A percentile compares a stretch with the other conserved stretches of the same genome.
phyloP scores from a whole-genome alignment of 129 eudicot species.

The Daucus carota region DNA sequence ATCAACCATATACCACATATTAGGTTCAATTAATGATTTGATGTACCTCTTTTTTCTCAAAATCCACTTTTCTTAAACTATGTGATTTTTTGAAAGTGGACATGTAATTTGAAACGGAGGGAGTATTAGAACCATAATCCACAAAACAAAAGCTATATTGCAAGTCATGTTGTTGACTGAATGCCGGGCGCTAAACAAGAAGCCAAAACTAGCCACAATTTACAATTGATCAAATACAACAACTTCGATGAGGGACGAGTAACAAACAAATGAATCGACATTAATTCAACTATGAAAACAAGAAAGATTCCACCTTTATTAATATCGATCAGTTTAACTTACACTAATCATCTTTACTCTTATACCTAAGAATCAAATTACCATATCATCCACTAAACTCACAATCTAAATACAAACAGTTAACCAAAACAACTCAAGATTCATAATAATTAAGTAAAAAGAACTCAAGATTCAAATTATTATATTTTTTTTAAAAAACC shows the following conservation, averaged over 20 bases:
- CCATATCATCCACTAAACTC: neutral
- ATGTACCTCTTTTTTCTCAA: too few species aligned
- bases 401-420: neutral
- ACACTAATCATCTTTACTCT: neutral
- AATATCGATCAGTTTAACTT: slow-evolving; percentile 1
- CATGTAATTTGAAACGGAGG: too few species aligned
- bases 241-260: neutral
- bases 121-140: neutral
- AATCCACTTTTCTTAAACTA: too few species aligned
- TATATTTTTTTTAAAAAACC: neutral
- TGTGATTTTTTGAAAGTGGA: too few species aligned
- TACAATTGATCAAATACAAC: neutral
- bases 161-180: neutral
- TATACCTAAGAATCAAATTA: neutral
- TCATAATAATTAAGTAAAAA: neutral
- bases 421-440: neutral
- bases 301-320: slow-evolving; percentile 6
- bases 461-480: slow-evolving; percentile 1
- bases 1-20: too few species aligned
- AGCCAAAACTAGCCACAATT: neutral
- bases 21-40: too few species aligned
- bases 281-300: neutral
- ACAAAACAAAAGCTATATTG: neutral
- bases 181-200: neutral
- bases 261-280: neutral